These are phyloP conservation scores for Vigna reflexopilosa DNA, from an alignment of 306 rosid genomes.

Conservation along the genomic window DNA sequence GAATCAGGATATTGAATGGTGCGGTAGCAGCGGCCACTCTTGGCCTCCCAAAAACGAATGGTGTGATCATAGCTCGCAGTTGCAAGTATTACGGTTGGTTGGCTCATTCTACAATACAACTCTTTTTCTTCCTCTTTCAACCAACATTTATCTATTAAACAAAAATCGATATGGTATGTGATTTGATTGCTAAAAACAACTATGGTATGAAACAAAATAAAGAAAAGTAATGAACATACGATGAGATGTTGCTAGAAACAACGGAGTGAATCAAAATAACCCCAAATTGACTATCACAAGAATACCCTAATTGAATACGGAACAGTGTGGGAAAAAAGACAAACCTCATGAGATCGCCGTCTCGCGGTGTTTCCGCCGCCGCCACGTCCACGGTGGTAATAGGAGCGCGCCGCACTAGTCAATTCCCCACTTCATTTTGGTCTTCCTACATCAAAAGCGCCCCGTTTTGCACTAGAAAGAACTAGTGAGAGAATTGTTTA, in stretches of 20 bases:
- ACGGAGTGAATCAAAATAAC: conserved; percentile 3
- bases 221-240: conserved; percentile 13
- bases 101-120: conserved; percentile 64
- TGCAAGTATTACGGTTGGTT: conserved; percentile 92
- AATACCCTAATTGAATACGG: neutral
- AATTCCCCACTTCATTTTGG: conserved; percentile 9
- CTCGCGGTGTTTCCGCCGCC: conserved; percentile 16
- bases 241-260: neutral
- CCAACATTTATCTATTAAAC: conserved; percentile 41
- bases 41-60: conserved; percentile 98
- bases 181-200: neutral
- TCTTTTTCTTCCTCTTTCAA: conserved; percentile 28
- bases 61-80: conserved; percentile 98
- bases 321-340: neutral
- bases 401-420: conserved; percentile 22
- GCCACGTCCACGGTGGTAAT: conserved; percentile 5
- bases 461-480: conserved; percentile 18
- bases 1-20: conserved; percentile 97
- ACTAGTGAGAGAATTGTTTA: neutral
- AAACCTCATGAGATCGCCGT: conserved; percentile 10
- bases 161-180: neutral
- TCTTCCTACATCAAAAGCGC: conserved; percentile 9
- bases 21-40: conserved; percentile 96
- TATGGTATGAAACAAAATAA: neutral
- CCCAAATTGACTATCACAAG: neutral